These are phyloP conservation scores for Kernera saxatilis DNA, from an alignment of 345 rosid genomes.

Conservation along the genomic window DNA sequence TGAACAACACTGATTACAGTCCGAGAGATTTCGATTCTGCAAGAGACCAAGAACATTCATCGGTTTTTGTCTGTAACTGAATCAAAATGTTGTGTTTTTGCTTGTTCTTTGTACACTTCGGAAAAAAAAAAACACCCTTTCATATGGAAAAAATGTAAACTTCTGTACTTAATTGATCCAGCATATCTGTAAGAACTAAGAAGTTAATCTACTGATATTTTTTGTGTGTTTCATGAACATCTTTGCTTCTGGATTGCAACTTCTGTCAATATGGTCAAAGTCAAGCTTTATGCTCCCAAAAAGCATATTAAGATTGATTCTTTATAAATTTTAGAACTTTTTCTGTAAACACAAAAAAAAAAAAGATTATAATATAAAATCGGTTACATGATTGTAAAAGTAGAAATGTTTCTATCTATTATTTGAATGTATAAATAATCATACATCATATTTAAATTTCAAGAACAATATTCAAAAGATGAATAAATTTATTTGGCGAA, in stretches of 20 bases:
- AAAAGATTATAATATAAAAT: neutral
- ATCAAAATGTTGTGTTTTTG: slow-evolving; percentile 23
- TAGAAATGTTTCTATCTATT: neutral
- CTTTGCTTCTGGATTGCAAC: neutral
- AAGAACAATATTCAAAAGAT: neutral
- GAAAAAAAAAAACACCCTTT: neutral
- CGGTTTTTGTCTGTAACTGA: neutral
- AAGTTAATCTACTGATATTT: slow-evolving; percentile 9
- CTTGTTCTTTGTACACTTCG: slow-evolving; percentile 3
- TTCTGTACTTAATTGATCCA: slow-evolving; percentile 15
- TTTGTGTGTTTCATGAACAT: neutral
- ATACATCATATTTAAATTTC: neutral
- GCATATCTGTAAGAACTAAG: slow-evolving; percentile 6
- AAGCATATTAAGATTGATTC: neutral
- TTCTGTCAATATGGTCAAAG: neutral
- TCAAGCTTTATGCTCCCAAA: neutral
- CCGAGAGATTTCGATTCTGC: slow-evolving; percentile 11
- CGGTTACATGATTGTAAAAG: neutral
- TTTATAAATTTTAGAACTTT: neutral
- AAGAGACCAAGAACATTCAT: slow-evolving; percentile 14
- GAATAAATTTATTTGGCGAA: slow-evolving; percentile 4
- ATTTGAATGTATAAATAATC: neutral
- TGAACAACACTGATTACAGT: slow-evolving; percentile 34
- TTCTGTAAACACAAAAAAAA: neutral
- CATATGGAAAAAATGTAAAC: neutral